These are phyloP conservation scores for Alloteropsis semialata DNA, from an alignment of 176 grass and related monocot genomes.

Conservation along the genomic window DNA sequence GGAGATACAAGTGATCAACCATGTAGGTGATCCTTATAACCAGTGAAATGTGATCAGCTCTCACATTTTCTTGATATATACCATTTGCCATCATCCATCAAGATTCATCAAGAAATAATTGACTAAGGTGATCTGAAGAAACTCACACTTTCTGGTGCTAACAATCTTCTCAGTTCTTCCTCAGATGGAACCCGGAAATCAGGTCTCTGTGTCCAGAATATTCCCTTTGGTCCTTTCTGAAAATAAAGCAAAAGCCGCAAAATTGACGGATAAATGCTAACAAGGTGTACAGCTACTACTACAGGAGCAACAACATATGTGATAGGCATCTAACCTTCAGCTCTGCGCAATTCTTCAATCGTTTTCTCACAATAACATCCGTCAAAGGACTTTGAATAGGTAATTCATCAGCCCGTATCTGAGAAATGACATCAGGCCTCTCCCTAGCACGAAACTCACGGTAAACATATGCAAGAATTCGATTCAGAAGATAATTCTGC, in stretches of 20 bases:
- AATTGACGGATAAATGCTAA: not conserved
- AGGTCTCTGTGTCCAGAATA: slow-evolving; percentile 51
- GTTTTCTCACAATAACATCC: slow-evolving; percentile 58
- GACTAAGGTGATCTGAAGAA: slow-evolving; percentile 4
- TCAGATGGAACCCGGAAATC: slow-evolving; percentile 83
- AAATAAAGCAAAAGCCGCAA: slow-evolving; percentile 13
- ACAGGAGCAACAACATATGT: slow-evolving; percentile 1
- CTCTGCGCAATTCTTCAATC: slow-evolving; percentile 85
- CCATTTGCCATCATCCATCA: too few relatives aligned
- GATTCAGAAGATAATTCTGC: slow-evolving; percentile 74
- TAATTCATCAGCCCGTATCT: slow-evolving; percentile 76
- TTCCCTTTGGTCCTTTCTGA: slow-evolving; percentile 64
- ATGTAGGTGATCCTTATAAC: slow-evolving; percentile 4
- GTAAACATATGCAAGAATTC: slow-evolving; percentile 72
- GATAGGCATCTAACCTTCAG: slow-evolving; percentile 51
- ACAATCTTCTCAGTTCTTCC: slow-evolving; percentile 75
- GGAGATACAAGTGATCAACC: not conserved
- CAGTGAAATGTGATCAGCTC: not conserved
- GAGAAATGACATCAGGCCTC: slow-evolving; percentile 52
- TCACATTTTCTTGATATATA: slow-evolving; percentile 1
- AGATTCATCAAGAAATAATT: slow-evolving; percentile 8
- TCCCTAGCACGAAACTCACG: slow-evolving; percentile 82
- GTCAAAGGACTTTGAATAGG: slow-evolving; percentile 72
- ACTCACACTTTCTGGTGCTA: slow-evolving; percentile 85
- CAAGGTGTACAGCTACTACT: not conserved